Evolutionary conservation across 768 basidiomycete genomes (phyloP), one percentile per base, ranked within the genome.

Genomic region (Lactifluus hygrophoroides): DNA sequence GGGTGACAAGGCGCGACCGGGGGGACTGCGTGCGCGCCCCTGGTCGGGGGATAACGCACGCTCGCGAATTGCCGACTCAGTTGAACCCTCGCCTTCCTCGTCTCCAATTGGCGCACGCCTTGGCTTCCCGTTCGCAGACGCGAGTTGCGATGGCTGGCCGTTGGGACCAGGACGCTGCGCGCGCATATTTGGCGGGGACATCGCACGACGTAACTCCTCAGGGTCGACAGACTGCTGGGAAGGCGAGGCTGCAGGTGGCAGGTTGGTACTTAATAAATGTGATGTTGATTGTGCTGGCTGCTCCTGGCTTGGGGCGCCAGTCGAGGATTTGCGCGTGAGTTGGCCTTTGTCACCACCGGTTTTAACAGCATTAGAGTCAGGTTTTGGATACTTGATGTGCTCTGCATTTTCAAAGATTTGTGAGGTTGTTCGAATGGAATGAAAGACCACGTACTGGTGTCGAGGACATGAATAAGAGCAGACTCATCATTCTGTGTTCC

Each of bases 381-480:
- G 3, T 34, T 58, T 53, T 11, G 64, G 92, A 69, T 96, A 95
- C 73, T 94, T 93, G 77, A 95, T 95, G 68, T 95, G 89, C 69
- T 86, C 90, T 92, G 69, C 3, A 44, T 23, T 54, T 32, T 14
- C 57, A 35, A 13, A 13, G n/a, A 40, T 8, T 42, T 28, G 13
- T n/a, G 43, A 16, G 37, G 17, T 28, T 21, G 47, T 25, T 21
- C 4, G 21, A 35, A 49, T 4, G 35, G 35, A 50, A 44, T n/a
- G 35, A 21, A n/a, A 52, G 61, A 42, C 23, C 6, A 83, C 90
- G 63, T 61, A 94, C 94, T 92, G 8, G 95, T 97, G 71, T 99
- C 96, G 60, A 99, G 79, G 57, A 96, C 83, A 69, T 97, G 90
- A n/a, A 95, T 80, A 49, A 89, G 68, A 21, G 77, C 80, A 10